phyloP scores from a whole-genome alignment of 2,329 filamentous ascomycete species.

The Penicillium polonicum region DNA sequence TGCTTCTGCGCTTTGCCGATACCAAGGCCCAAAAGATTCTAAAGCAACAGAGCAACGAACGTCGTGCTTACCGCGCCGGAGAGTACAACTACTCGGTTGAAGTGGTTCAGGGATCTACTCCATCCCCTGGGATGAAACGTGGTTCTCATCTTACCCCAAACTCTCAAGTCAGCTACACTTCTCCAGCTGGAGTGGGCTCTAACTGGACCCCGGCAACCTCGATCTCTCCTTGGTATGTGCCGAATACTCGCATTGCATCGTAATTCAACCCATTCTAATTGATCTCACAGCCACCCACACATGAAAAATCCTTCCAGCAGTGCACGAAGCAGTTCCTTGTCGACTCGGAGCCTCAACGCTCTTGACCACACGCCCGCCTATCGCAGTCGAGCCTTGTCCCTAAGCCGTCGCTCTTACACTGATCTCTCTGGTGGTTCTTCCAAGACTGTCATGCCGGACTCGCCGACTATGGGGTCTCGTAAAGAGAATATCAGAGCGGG shows the following conservation, averaged over 20 bases:
- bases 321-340: slow-evolving; percentile 39
- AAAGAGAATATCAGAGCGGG: slow-evolving; percentile 41
- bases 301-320: slow-evolving; percentile 40
- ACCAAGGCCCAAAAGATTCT: slow-evolving; percentile 95
- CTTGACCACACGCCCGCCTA: slow-evolving; percentile 42
- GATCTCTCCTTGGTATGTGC: slow-evolving; percentile 49
- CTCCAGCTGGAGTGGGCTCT: slow-evolving; percentile 42
- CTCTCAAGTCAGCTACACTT: slow-evolving; percentile 45
- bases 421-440: slow-evolving; percentile 38
- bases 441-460: slow-evolving; percentile 36
- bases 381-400: slow-evolving; percentile 30
- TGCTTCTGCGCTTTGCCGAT: slow-evolving; percentile 95
- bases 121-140: slow-evolving; percentile 45
- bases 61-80: slow-evolving; percentile 91
- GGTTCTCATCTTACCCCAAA: slow-evolving; percentile 43
- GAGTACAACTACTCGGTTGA: slow-evolving; percentile 72
- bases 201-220: slow-evolving; percentile 50
- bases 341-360: slow-evolving; percentile 38
- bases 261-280: slow-evolving; percentile 27
- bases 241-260: not conserved
- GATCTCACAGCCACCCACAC: slow-evolving; percentile 36
- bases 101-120: slow-evolving; percentile 45
- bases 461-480: slow-evolving; percentile 37
- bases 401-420: slow-evolving; percentile 30
- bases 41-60: slow-evolving; percentile 92